phyloP scores from a whole-genome alignment of 106 monocot species.

The Posidonia australis region DNA sequence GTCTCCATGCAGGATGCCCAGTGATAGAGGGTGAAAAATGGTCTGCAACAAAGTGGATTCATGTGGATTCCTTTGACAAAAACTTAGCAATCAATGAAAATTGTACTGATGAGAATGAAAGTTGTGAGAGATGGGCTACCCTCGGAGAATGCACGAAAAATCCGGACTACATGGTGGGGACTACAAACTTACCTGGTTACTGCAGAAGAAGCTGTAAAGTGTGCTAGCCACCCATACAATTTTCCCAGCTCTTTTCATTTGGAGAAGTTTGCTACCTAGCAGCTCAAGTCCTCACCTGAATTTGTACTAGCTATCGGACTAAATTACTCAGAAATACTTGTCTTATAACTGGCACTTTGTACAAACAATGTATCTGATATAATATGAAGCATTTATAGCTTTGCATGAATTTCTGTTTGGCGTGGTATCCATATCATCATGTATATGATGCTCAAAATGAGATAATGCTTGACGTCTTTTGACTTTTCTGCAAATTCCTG shows the following conservation, averaged over 20 bases:
- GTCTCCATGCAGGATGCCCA: constrained; percentile 87
- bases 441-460: too few species aligned
- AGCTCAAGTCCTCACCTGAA: background rate
- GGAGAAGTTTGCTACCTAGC: background rate
- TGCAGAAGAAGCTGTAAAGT: constrained; percentile 79
- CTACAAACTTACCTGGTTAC: constrained; percentile 50
- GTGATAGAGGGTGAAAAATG: constrained; percentile 90
- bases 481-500: too few species aligned
- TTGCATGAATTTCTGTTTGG: background rate
- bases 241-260: background rate
- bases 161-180: constrained; percentile 82
- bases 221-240: constrained; percentile 25
- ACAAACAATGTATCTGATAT: background rate
- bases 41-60: constrained; percentile 98
- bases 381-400: background rate
- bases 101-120: constrained; percentile 63
- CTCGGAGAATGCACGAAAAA: constrained; percentile 90
- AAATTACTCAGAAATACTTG: too few species aligned
- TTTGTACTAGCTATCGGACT: too few species aligned
- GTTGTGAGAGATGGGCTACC: constrained; percentile 71
- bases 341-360: background rate
- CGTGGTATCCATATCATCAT: too few species aligned
- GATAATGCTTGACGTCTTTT: too few species aligned
- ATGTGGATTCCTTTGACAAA: constrained; percentile 75
- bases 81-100: constrained; percentile 17